Evolutionary conservation across 148 eudicot species (phyloP).

Genomic region (Diospyros lotus): DNA sequence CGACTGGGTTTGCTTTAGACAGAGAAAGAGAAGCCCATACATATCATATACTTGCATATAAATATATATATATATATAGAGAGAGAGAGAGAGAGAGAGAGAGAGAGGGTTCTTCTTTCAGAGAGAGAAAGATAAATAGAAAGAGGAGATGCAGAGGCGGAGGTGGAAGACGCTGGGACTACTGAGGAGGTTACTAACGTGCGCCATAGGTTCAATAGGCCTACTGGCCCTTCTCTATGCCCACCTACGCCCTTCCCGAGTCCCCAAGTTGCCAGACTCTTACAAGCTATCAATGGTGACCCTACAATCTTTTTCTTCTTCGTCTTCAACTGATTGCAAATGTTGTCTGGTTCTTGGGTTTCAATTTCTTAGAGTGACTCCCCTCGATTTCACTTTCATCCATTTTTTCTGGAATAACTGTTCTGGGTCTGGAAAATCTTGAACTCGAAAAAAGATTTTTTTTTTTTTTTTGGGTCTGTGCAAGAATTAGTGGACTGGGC

Average conservation of each 20-base stretch:
- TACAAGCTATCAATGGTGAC: conserved; percentile 62
- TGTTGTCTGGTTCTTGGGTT: neutral
- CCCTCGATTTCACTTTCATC: neutral
- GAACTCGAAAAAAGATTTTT: neutral
- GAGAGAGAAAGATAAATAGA: neutral
- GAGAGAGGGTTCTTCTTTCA: neutral
- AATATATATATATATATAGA: neutral
- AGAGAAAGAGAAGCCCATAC: too few species aligned
- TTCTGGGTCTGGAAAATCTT: neutral
- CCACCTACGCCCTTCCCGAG: conserved; percentile 39
- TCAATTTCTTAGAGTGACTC: neutral
- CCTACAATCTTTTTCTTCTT: neutral
- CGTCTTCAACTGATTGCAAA: neutral
- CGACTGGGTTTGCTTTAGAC: too few species aligned
- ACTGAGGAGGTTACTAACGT: conserved; percentile 49
- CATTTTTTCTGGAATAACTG: neutral
- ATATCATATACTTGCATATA: too few species aligned
- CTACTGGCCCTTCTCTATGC: conserved; percentile 55
- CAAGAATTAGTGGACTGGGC: too few species aligned
- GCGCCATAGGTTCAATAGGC: conserved; percentile 57
- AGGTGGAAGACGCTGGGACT: conserved; percentile 44
- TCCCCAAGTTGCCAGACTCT: conserved; percentile 47
- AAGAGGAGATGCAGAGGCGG: conserved; percentile 39
- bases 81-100: conserved; percentile 5
- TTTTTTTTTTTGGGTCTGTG: neutral